phyloP scores from a whole-genome alignment of 208 protist species.

The Trypanosoma platydactyli region DNA sequence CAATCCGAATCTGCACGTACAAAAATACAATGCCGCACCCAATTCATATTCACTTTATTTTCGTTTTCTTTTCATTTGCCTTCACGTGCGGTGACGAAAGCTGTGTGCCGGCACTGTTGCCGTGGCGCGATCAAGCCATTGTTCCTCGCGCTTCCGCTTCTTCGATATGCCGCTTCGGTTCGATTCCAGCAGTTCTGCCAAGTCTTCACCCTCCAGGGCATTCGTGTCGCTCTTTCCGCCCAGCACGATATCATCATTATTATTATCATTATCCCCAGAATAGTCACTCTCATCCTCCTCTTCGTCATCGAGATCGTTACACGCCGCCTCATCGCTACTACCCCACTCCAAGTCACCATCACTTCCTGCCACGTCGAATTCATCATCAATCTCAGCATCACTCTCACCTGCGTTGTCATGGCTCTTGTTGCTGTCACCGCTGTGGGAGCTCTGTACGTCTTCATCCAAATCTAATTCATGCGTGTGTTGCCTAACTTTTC shows the following conservation, averaged over 20 bases:
- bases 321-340: slow-evolving; percentile 59
- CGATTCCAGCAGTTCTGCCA: slow-evolving; percentile 74
- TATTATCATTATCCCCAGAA: slow-evolving; percentile 43
- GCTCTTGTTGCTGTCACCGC: slow-evolving; percentile 3
- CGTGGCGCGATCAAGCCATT: slow-evolving; percentile 65
- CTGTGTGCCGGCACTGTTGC: background rate
- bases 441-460: slow-evolving; percentile 28
- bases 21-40: too few relatives aligned
- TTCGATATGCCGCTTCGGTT: slow-evolving; percentile 58
- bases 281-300: slow-evolving; percentile 38
- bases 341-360: slow-evolving; percentile 75
- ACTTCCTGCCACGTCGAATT: slow-evolving; percentile 48
- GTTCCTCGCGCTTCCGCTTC: slow-evolving; percentile 70
- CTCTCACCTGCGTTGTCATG: slow-evolving; percentile 20
- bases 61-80: background rate
- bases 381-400: slow-evolving; percentile 8
- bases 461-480: slow-evolving; percentile 31
- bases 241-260: slow-evolving; percentile 38
- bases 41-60: background rate
- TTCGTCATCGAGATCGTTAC: slow-evolving; percentile 37
- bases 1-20: too few relatives aligned
- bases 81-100: background rate
- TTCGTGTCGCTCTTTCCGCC: slow-evolving; percentile 27
- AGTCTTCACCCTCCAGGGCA: slow-evolving; percentile 72
- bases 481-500: slow-evolving; percentile 27